Evolutionary conservation across 148 eudicot species (phyloP), one percentile per base, ranked within the genome.

Genomic region (Beta vulgaris): DNA sequence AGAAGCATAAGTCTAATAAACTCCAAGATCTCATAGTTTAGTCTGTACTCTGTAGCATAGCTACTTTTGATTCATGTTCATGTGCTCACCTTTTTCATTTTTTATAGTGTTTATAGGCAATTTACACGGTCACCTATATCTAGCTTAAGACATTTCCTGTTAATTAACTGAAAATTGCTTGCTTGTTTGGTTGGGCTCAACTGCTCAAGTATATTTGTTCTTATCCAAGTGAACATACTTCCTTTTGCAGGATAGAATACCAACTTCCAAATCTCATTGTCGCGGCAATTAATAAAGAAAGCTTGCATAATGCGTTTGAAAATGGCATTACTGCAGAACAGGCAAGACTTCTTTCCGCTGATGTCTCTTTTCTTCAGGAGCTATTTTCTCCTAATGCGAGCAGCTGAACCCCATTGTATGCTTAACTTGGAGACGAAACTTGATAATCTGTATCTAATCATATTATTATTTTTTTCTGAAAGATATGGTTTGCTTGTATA

Each of bases 211-310:
- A 25, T 46, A 21, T 35, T 71, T 64, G 59, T 67, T 70, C 21
- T 35, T 9, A 71, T 65, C 69, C 15, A 32, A 49, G 32, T 57
- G 11, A 49, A 44, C 29, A 28, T 75, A 58, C 63, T 43, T 34
- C 42, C 35, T 55, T 70, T 51, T 80, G 71, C 96, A 95, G 97
- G 87, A 76, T 95, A 72, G 98, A 95, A 77, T 95, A 95, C 85
- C 90, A 88, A 82, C 97, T 95, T 68, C 98, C 97, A 39, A 95
- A 95, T 77, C 93, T 95, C 73, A 87, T 95, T 68, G 97, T 90
- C 39, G 88, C 87, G 35, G 87, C 89, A 6, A 95, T 95, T 55
- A 92, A 81, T 39, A 92, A 95, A 82, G 97, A 95, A 79, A 95
- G 89, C 84, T 84, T 95, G 84, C 85, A 86, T 54, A 84, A 77